Conservation (phyloP, 768 basidiomycete genomes). For the Chalciporus pseudorubinellus region DNA sequence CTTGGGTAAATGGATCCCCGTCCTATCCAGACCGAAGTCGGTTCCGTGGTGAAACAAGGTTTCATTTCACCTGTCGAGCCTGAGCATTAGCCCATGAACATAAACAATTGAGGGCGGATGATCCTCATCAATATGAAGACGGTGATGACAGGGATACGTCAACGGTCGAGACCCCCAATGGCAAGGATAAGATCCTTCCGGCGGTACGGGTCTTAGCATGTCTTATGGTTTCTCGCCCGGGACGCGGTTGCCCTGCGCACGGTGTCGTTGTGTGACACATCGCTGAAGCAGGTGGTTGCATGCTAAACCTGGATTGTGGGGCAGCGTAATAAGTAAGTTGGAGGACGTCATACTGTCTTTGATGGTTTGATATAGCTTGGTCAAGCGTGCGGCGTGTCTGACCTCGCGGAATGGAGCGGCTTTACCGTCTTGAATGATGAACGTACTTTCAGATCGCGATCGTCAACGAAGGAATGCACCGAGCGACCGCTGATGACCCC, state of each 20-base stretch:
- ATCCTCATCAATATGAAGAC: background rate
- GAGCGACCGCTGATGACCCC: slow-evolving; percentile 9
- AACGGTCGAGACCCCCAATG: background rate
- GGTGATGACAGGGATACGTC: background rate
- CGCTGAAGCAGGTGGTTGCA: background rate
- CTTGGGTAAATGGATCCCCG: background rate
- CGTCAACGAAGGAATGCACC: background rate
- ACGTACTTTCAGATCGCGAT: background rate
- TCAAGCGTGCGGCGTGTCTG: background rate
- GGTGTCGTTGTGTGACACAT: slow-evolving; percentile 1
- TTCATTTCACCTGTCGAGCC: too few species aligned
- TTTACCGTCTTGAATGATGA: background rate
- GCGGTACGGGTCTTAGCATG: slow-evolving; percentile 3
- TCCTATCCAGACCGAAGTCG: background rate
- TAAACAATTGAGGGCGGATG: background rate
- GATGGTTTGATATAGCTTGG: background rate
- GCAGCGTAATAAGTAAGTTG: too few species aligned
- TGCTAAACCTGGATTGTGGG: background rate
- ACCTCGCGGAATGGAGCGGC: background rate
- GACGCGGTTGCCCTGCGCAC: background rate
- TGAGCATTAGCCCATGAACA: background rate
- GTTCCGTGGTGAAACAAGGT: background rate
- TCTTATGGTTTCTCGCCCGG: background rate
- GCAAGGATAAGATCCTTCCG: slow-evolving; percentile 20
- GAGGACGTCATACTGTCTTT: background rate